A percentile compares a stretch with the other conserved stretches of the same genome.
These are phyloP conservation scores for Noccaea caerulescens DNA, from an alignment of 345 rosid genomes.

Conservation along the genomic window DNA sequence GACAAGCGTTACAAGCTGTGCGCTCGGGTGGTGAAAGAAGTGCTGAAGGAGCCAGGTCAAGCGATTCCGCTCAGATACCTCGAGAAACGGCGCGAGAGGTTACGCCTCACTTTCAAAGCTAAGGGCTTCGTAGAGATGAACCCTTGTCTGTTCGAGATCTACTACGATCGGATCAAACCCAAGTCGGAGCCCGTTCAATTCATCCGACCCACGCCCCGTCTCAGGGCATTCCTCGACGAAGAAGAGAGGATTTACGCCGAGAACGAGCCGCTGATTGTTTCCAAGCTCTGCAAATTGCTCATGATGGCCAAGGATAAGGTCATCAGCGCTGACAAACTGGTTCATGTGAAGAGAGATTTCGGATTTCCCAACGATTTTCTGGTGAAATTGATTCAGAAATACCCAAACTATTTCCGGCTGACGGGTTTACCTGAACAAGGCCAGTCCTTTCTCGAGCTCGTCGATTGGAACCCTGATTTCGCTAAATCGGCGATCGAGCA, in stretches of 20 bases:
- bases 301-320: constrained; percentile 79
- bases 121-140: constrained; percentile 58
- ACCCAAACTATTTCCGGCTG: constrained; percentile 66
- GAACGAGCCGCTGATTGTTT: constrained; percentile 64
- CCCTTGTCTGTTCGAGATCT: constrained; percentile 63
- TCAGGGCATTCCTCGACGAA: constrained; percentile 65
- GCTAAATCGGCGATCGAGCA: constrained; percentile 62
- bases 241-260: constrained; percentile 55
- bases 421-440: constrained; percentile 64
- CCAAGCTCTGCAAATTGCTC: constrained; percentile 77
- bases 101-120: constrained; percentile 58
- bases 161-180: constrained; percentile 68
- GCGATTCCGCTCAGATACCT: constrained; percentile 75
- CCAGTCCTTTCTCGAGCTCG: constrained; percentile 67
- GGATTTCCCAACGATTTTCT: constrained; percentile 84
- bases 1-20: constrained; percentile 70
- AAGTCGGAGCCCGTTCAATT: constrained; percentile 61
- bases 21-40: constrained; percentile 73
- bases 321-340: constrained; percentile 64
- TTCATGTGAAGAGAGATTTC: constrained; percentile 85
- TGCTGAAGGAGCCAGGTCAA: constrained; percentile 79
- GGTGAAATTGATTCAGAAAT: constrained; percentile 61
- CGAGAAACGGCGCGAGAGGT: constrained; percentile 73
- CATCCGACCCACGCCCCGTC: constrained; percentile 58
- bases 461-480: constrained; percentile 66